Conservation (phyloP, 148 eudicot species). For the Nepenthes mirabilis region DNA sequence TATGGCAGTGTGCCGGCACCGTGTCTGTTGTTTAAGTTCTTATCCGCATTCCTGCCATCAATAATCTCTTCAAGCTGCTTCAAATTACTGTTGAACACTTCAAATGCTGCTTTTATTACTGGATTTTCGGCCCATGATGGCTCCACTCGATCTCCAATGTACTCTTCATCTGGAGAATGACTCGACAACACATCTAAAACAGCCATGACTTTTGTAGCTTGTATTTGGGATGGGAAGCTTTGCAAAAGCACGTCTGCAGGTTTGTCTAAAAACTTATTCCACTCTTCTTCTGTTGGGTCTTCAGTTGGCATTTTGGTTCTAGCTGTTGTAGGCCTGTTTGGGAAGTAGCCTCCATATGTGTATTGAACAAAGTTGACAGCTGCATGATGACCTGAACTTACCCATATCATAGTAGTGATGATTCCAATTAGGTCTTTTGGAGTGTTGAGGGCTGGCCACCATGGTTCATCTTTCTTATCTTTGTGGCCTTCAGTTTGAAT, state of each 20-base stretch:
- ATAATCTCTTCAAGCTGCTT: slow-evolving; percentile 42
- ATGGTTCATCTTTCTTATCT: slow-evolving; percentile 60
- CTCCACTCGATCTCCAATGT: slow-evolving; percentile 40
- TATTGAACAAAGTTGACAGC: slow-evolving; percentile 87
- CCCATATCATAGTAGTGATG: slow-evolving; percentile 66
- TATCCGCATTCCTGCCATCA: slow-evolving; percentile 41
- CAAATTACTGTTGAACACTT: slow-evolving; percentile 27
- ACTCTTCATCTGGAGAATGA: slow-evolving; percentile 73
- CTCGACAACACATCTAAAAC: slow-evolving; percentile 45
- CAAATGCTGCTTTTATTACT: slow-evolving; percentile 32
- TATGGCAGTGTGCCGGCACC: slow-evolving; percentile 72
- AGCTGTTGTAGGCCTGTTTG: slow-evolving; percentile 56
- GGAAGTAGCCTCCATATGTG: slow-evolving; percentile 50
- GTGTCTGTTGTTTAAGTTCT: slow-evolving; percentile 28
- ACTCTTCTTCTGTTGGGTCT: slow-evolving; percentile 27
- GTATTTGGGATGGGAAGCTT: slow-evolving; percentile 49
- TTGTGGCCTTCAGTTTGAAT: slow-evolving; percentile 47
- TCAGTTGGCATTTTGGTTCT: slow-evolving; percentile 55
- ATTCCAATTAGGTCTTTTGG: slow-evolving; percentile 28
- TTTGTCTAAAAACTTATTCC: slow-evolving; percentile 21
- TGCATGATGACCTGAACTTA: slow-evolving; percentile 70
- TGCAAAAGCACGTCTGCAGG: slow-evolving; percentile 25
- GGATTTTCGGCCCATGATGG: slow-evolving; percentile 35
- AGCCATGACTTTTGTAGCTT: slow-evolving; percentile 50
- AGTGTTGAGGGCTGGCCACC: slow-evolving; percentile 68